phyloP scores from a whole-genome alignment of 2,329 filamentous ascomycete species.

The Ascochyta rabiei region DNA sequence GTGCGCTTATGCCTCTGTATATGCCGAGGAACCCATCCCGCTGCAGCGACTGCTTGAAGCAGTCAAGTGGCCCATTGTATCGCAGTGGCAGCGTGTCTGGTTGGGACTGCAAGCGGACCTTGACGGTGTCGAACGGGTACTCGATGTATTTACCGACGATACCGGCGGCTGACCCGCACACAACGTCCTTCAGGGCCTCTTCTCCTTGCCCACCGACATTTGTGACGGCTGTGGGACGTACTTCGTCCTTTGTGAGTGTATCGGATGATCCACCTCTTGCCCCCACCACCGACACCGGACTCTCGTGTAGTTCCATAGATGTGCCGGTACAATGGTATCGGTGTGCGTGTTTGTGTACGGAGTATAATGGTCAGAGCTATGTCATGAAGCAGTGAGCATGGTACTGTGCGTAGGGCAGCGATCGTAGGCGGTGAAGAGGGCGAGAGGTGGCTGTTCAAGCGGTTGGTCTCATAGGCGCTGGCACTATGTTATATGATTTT shows the following conservation, averaged over 20 bases:
- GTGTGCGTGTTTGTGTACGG: slow-evolving; percentile 12
- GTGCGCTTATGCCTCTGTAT: slow-evolving; percentile 92
- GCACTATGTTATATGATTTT: slow-evolving; percentile 13
- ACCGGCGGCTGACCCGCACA: slow-evolving; percentile 89
- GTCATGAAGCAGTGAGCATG: slow-evolving; percentile 32
- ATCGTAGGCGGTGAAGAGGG: slow-evolving; percentile 39
- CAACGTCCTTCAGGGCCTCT: slow-evolving; percentile 82
- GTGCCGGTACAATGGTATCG: slow-evolving; percentile 4
- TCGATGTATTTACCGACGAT: slow-evolving; percentile 95
- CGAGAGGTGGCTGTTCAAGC: slow-evolving; percentile 30
- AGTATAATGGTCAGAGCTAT: slow-evolving; percentile 6
- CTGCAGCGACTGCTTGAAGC: slow-evolving; percentile 84
- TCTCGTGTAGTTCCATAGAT: slow-evolving; percentile 41
- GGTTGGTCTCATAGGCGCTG: slow-evolving; percentile 23
- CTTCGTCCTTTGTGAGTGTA: slow-evolving; percentile 29
- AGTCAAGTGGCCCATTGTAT: slow-evolving; percentile 88
- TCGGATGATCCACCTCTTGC: slow-evolving; percentile 32
- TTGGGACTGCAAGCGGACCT: slow-evolving; percentile 96
- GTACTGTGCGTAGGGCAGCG: slow-evolving; percentile 29
- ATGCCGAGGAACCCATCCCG: slow-evolving; percentile 80
- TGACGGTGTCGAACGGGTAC: slow-evolving; percentile 98
- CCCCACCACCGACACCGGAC: slow-evolving; percentile 40
- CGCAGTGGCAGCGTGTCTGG: slow-evolving; percentile 79
- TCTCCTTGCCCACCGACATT: slow-evolving; percentile 52
- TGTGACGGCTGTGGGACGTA: slow-evolving; percentile 15